These are phyloP conservation scores for Cladophialophora immunda DNA, from an alignment of 2,329 filamentous ascomycete genomes.

Conservation along the genomic window DNA sequence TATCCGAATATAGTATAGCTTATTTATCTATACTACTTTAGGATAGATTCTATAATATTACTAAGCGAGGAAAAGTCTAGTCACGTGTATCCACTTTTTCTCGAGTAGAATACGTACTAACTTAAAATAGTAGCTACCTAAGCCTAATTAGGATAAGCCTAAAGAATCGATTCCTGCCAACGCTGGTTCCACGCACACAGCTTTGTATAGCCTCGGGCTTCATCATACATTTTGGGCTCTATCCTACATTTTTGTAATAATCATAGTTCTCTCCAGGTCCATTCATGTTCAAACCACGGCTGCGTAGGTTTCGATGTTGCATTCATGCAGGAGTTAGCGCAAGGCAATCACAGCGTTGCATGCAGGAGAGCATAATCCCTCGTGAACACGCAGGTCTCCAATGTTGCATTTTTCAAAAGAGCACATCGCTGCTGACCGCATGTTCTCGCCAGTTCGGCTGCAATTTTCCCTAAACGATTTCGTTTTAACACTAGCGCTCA, in stretches of 20 bases:
- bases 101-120: no score
- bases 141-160: no score
- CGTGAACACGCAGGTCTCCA: constrained; percentile 5
- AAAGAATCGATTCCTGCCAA: no score
- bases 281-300: not conserved
- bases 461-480: not conserved
- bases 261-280: constrained; percentile 7
- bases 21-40: no score
- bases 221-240: not conserved
- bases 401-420: constrained; percentile 3
- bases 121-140: no score
- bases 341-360: not conserved
- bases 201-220: constrained; percentile 2
- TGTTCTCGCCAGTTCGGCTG: not conserved
- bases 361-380: constrained; percentile 1
- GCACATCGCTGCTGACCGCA: constrained; percentile 5
- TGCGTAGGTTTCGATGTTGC: not conserved
- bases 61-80: no score
- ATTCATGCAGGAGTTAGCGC: not conserved
- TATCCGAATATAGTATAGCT: no score
- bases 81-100: no score
- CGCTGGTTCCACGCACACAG: constrained; percentile 8
- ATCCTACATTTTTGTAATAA: no score
- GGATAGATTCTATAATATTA: no score
- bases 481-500: not conserved